Conservation (phyloP, 2,329 filamentous ascomycete species). For the Leptographium lundbergii region DNA sequence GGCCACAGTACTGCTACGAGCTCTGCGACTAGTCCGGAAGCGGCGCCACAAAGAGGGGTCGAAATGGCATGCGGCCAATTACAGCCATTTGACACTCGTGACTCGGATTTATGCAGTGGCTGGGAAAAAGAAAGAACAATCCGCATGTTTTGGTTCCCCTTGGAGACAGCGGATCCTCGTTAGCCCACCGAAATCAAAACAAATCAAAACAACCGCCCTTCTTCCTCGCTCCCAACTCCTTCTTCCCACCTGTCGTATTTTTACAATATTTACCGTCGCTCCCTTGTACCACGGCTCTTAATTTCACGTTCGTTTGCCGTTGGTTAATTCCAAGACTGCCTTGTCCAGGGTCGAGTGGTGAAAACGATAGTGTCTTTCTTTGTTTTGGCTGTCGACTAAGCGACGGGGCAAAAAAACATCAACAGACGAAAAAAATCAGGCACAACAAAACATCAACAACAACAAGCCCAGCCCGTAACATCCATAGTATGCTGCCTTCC, state of each 20-base stretch:
- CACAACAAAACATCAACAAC: conserved; percentile 8
- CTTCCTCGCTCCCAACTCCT: conserved; percentile 1
- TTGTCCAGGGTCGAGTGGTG: background rate
- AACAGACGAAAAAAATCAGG: conserved; percentile 1
- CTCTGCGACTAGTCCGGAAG: background rate
- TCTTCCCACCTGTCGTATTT: background rate
- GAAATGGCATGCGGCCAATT: background rate
- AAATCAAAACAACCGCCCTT: conserved; percentile 14
- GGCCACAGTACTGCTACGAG: background rate
- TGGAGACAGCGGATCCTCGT: conserved; percentile 13
- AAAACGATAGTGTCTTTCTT: background rate
- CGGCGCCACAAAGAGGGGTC: background rate
- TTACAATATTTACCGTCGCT: conserved; percentile 1
- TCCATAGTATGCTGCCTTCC: background rate
- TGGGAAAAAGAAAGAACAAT: conserved; percentile 1
- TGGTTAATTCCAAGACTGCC: conserved; percentile 8
- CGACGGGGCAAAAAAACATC: conserved; percentile 6
- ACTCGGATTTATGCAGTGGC: conserved; percentile 5
- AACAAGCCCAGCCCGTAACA: conserved; percentile 3
- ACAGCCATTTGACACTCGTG: background rate
- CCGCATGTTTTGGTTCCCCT: conserved; percentile 13
- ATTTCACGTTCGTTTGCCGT: background rate
- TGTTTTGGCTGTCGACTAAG: conserved; percentile 9
- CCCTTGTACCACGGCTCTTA: background rate
- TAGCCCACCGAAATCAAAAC: conserved; percentile 16